A percentile compares a stretch with the other conserved stretches of the same genome.
phyloP scores from a whole-genome alignment of 352 stramenopile species.

The Pythium myriotylum region DNA sequence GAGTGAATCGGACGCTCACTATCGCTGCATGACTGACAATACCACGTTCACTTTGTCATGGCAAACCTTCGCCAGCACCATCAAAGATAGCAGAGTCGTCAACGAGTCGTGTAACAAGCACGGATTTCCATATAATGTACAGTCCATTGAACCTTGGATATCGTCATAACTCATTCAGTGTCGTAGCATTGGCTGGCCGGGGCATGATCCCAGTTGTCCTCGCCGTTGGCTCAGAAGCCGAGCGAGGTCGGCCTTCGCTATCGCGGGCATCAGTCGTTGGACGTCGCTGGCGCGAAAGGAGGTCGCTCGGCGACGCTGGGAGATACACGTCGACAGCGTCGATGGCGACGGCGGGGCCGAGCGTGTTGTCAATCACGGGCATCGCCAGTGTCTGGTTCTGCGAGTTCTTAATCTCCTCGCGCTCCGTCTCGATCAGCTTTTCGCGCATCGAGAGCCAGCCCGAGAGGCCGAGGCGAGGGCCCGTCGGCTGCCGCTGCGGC shows the following conservation, averaged over 20 bases:
- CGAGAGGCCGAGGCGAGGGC: slow-evolving; percentile 43
- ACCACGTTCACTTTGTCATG: too few relatives aligned
- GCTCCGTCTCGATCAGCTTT: slow-evolving; percentile 53
- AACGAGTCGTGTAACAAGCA: too few relatives aligned
- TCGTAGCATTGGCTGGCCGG: too few relatives aligned
- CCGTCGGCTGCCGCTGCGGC: slow-evolving; percentile 22
- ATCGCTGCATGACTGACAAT: too few relatives aligned
- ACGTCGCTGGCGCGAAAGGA: slow-evolving; percentile 3
- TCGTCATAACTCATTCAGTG: slow-evolving; percentile 2
- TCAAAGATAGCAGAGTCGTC: too few relatives aligned
- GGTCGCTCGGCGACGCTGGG: slow-evolving; percentile 36
- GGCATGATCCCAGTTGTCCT: not conserved
- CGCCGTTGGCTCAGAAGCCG: not conserved
- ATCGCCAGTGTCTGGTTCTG: slow-evolving; percentile 3
- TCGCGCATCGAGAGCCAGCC: slow-evolving; percentile 60
- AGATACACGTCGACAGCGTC: slow-evolving; percentile 48
- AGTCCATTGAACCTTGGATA: too few relatives aligned
- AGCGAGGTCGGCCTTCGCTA: not conserved
- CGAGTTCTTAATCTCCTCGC: slow-evolving; percentile 7
- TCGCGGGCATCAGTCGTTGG: not conserved
- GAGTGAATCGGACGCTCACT: too few relatives aligned
- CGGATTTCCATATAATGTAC: too few relatives aligned
- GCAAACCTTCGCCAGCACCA: too few relatives aligned
- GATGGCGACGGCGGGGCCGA: slow-evolving; percentile 14
- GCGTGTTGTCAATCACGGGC: slow-evolving; percentile 11